These are phyloP conservation scores for Rhizopus delemar DNA, from an alignment of 371 early-diverging fungal genomes.

Conservation along the genomic window DNA sequence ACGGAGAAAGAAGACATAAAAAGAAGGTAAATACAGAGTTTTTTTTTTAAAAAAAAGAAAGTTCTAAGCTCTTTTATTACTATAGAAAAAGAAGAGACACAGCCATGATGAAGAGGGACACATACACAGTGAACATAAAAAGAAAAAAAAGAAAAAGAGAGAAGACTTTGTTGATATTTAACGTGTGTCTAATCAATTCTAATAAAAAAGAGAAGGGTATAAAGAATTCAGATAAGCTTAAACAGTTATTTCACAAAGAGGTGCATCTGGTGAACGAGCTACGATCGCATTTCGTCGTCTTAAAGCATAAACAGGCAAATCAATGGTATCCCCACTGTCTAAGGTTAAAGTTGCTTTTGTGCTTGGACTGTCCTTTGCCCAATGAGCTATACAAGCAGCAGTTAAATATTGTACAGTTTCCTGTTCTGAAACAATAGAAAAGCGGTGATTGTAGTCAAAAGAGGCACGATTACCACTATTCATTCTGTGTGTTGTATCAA, in stretches of 20 bases:
- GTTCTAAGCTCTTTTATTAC: neutral
- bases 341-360: conserved; percentile 37
- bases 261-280: conserved; percentile 40
- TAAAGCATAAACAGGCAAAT: conserved; percentile 42
- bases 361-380: conserved; percentile 32
- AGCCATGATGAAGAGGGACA: conserved; percentile 62
- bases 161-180: conserved; percentile 14
- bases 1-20: conserved; percentile 58
- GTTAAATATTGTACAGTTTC: conserved; percentile 25
- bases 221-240: neutral
- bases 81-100: conserved; percentile 69
- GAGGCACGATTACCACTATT: neutral
- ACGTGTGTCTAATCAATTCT: conserved; percentile 1
- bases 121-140: conserved; percentile 53
- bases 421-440: conserved; percentile 30
- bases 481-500: neutral
- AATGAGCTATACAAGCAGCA: conserved; percentile 30
- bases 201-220: neutral
- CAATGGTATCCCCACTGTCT: conserved; percentile 36
- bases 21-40: conserved; percentile 52
- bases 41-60: neutral
- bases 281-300: conserved; percentile 48
- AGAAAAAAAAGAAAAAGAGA: conserved; percentile 64
- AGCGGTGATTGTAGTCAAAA: conserved; percentile 17
- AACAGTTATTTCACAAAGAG: conserved; percentile 18